Percentiles rank a stretch among this genome's conserved stretches.
Conservation (phyloP, 2,329 filamentous ascomycete genomes). For the Cladophialophora exuberans region DNA sequence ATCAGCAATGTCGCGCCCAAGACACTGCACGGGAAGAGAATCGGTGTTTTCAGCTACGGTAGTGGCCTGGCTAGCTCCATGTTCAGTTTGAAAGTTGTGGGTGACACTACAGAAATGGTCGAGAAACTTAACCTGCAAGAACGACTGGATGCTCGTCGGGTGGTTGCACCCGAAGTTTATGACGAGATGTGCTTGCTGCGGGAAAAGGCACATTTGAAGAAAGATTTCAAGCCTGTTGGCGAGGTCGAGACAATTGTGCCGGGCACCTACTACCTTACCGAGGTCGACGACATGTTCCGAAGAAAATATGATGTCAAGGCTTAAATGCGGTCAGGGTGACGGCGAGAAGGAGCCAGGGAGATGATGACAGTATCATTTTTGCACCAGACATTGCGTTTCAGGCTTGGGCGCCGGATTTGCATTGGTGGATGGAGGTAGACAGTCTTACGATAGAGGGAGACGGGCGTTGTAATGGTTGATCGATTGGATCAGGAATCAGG, state of each 20-base stretch:
- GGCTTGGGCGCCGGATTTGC: conserved; percentile 20
- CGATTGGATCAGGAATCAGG: conserved; percentile 11
- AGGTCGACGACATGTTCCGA: conserved; percentile 85
- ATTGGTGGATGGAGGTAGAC: conserved; percentile 25
- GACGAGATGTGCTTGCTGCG: conserved; percentile 80
- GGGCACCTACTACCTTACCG: conserved; percentile 77
- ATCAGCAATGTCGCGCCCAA: conserved; percentile 66
- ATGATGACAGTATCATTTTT: conserved; percentile 21
- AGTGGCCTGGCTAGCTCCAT: conserved; percentile 76
- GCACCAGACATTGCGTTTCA: conserved; percentile 27
- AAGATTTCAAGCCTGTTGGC: conserved; percentile 73
- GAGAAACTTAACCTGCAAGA: conserved; percentile 71
- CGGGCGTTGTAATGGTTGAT: conserved; percentile 11
- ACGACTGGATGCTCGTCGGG: conserved; percentile 66
- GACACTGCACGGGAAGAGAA: conserved; percentile 69
- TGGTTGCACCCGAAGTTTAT: conserved; percentile 72
- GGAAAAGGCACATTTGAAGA: conserved; percentile 81
- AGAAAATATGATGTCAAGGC: conserved; percentile 76
- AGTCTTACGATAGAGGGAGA: conserved; percentile 13
- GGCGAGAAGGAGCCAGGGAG: too few relatives aligned
- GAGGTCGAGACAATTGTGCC: conserved; percentile 66
- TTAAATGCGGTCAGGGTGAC: conserved; percentile 50
- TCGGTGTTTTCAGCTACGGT: conserved; percentile 79
- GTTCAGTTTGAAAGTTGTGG: conserved; percentile 67
- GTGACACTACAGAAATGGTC: conserved; percentile 69